phyloP scores from a whole-genome alignment of 768 basidiomycete genomes.

The Lactifluus piperatus region DNA sequence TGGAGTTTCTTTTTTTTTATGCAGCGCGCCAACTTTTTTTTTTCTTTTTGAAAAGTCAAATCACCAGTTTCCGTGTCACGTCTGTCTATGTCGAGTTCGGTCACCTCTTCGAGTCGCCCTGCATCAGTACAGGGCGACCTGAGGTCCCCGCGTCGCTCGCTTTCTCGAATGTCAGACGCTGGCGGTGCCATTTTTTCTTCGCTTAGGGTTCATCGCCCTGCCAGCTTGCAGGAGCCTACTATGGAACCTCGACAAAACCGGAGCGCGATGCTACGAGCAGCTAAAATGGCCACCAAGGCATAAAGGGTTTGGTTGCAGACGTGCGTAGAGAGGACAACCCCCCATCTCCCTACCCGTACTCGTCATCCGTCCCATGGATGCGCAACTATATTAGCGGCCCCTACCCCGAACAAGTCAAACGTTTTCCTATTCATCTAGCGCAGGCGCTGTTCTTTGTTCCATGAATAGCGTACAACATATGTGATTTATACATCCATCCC shows the following conservation, averaged over 20 bases:
- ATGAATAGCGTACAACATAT: not conserved
- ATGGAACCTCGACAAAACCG: slow-evolving; percentile 66
- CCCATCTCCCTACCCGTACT: too few species aligned
- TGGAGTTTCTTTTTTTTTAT: too few species aligned
- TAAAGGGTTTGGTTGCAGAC: too few species aligned
- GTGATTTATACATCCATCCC: too few species aligned
- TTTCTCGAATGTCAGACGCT: slow-evolving; percentile 43
- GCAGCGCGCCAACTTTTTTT: too few species aligned
- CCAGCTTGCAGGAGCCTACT: slow-evolving; percentile 48
- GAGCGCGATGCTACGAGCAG: slow-evolving; percentile 61
- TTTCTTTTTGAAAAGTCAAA: slow-evolving; percentile 3
- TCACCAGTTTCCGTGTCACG: slow-evolving; percentile 1
- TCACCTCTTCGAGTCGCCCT: slow-evolving; percentile 6
- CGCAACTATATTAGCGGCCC: too few species aligned
- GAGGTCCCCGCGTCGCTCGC: slow-evolving; percentile 3
- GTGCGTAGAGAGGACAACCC: too few species aligned
- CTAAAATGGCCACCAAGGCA: slow-evolving; percentile 45
- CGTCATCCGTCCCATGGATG: too few species aligned
- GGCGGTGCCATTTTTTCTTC: slow-evolving; percentile 22
- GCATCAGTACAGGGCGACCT: slow-evolving; percentile 7
- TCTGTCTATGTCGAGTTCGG: slow-evolving; percentile 4
- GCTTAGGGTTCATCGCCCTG: too few species aligned
- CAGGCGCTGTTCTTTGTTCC: slow-evolving; percentile 2
- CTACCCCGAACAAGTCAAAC: not conserved
- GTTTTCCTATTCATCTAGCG: slow-evolving; percentile 6